Evolutionary conservation across 352 stramenopile genomes (phyloP).

Genomic region (Albugo candida): DNA sequence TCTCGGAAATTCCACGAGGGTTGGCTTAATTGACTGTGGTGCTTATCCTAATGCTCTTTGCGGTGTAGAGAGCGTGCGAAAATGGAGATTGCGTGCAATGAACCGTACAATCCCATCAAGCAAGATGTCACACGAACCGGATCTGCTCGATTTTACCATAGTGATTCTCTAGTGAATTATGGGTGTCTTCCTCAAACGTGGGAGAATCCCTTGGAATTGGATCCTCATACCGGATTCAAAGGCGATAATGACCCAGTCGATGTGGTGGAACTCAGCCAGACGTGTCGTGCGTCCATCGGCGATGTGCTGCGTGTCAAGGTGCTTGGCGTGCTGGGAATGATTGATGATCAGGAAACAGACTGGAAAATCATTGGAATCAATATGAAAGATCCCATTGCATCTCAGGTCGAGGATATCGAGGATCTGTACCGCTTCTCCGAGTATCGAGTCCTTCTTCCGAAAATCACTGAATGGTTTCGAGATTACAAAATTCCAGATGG

Average conservation of each 20-base stretch:
- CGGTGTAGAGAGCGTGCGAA: constrained; percentile 30
- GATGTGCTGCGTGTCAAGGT: constrained; percentile 93
- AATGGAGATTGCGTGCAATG: constrained; percentile 87
- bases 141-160: constrained; percentile 81
- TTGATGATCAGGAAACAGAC: constrained; percentile 98
- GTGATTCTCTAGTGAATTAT: constrained; percentile 89
- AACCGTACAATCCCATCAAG: constrained; percentile 87
- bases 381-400: constrained; percentile 88
- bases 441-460: constrained; percentile 32
- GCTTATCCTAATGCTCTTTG: too few relatives aligned
- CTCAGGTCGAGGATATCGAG: constrained; percentile 87
- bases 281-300: constrained; percentile 62
- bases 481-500: constrained; percentile 99
- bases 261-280: constrained; percentile 95
- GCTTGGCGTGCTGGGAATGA: constrained; percentile 96
- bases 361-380: constrained; percentile 98
- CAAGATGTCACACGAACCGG: constrained; percentile 95
- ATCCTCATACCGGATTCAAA: constrained; percentile 79
- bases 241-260: constrained; percentile 99
- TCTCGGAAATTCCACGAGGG: constrained; percentile 86
- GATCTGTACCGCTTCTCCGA: constrained; percentile 56
- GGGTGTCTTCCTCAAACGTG: constrained; percentile 98
- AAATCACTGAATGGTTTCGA: constrained; percentile 92
- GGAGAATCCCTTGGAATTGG: constrained; percentile 94
- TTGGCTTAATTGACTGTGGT: not conserved